Evolutionary conservation across 805 yeast genomes (phyloP).

Genomic region (Kodamaea nitidulidarum): DNA sequence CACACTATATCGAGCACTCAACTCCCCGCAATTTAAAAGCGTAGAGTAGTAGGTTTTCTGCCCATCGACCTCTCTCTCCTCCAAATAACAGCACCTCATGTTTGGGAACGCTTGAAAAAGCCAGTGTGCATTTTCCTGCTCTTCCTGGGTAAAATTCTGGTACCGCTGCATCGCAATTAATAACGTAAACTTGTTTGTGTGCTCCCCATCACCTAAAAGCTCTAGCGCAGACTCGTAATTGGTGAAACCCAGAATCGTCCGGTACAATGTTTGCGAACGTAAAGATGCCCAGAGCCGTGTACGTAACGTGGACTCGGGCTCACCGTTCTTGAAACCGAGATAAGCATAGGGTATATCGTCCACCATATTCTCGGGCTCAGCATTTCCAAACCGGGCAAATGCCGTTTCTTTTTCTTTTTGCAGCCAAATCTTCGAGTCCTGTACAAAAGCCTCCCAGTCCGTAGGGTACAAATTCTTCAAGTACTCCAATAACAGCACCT

Average conservation of each 20-base stretch:
- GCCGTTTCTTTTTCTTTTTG: neutral
- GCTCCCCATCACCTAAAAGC: slow-evolving; percentile 43
- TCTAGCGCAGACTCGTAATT: slow-evolving; percentile 73
- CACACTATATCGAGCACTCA: slow-evolving; percentile 46
- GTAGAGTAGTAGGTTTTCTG: slow-evolving; percentile 61
- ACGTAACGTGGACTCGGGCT: slow-evolving; percentile 59
- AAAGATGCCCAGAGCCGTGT: slow-evolving; percentile 87
- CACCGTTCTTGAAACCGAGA: slow-evolving; percentile 66
- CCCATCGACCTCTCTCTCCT: slow-evolving; percentile 40
- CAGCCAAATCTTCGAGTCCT: slow-evolving; percentile 55
- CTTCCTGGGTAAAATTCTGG: slow-evolving; percentile 59
- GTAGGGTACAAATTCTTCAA: slow-evolving; percentile 63
- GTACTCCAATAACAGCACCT: slow-evolving; percentile 68
- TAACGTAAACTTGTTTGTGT: slow-evolving; percentile 60
- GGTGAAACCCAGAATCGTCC: slow-evolving; percentile 82
- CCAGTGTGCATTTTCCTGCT: slow-evolving; percentile 62
- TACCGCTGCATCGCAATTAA: slow-evolving; percentile 86
- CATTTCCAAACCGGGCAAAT: too few species aligned
- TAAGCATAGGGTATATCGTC: slow-evolving; percentile 68
- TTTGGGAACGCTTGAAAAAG: slow-evolving; percentile 73
- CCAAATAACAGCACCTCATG: slow-evolving; percentile 51
- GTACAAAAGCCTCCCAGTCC: slow-evolving; percentile 81
- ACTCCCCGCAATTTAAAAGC: slow-evolving; percentile 28
- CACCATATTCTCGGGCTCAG: slow-evolving; percentile 1
- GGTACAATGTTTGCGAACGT: slow-evolving; percentile 75